A percentile compares a stretch with the other conserved stretches of the same genome.
Conservation (phyloP, 2,329 filamentous ascomycete species). For the Penicillium sp. region DNA sequence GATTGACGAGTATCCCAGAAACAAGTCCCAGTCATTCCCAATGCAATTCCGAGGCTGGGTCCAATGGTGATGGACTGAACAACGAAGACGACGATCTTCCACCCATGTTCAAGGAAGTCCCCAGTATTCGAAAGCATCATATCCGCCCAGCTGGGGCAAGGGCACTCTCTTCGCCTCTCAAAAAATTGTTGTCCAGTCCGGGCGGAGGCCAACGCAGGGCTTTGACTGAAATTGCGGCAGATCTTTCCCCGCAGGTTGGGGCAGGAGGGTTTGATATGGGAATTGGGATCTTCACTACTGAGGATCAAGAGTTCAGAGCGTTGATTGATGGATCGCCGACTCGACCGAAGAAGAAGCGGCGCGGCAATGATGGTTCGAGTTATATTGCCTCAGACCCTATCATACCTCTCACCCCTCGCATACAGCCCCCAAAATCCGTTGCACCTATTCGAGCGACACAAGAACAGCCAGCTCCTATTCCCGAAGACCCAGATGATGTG, state of each 20-base stretch:
- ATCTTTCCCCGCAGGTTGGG: conserved; percentile 42
- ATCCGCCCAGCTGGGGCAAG: conserved; percentile 21
- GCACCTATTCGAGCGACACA: conserved; percentile 16
- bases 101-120: conserved; percentile 26
- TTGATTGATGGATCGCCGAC: conserved; percentile 35
- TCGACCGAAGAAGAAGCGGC: conserved; percentile 40
- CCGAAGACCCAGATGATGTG: conserved; percentile 15
- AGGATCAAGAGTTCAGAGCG: conserved; percentile 42
- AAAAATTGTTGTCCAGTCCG: conserved; percentile 40
- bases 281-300: conserved; percentile 40
- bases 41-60: conserved; percentile 25
- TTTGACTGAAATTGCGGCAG: conserved; percentile 45
- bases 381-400: conserved; percentile 33
- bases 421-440: conserved; percentile 18
- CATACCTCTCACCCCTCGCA: conserved; percentile 29
- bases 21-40: conserved; percentile 36
- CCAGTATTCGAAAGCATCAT: conserved; percentile 20
- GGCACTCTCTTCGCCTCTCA: conserved; percentile 30
- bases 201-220: conserved; percentile 39
- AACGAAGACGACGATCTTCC: conserved; percentile 43
- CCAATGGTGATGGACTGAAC: conserved; percentile 27
- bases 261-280: conserved; percentile 35
- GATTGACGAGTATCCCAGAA: conserved; percentile 40
- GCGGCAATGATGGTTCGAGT: conserved; percentile 35
- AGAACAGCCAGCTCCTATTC: conserved; percentile 13